Base-by-base conservation (phyloP, 352 stramenopile genomes). In the Phytophthora agathidicida region DNA sequence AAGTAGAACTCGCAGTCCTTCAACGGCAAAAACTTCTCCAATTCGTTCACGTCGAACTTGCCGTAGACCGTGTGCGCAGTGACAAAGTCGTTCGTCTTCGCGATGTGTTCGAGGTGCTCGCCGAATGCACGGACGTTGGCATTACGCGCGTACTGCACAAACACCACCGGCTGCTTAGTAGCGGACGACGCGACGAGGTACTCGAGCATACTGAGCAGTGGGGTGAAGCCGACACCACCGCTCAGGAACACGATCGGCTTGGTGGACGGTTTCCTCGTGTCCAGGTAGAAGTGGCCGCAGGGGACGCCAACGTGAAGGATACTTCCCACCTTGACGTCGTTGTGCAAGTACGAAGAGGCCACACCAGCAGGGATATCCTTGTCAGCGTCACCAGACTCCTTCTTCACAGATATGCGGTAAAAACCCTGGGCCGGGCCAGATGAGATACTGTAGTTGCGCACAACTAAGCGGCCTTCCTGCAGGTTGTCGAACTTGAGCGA, bases 371-470 rank as follows among this genome's bases (percentile, higher is more conserved):
- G 65, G 10, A 63, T 47, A 35, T 62, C 57, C 0, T 59, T 63
- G n/a, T 33, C 56, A 14, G 47, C 46, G 17, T 71, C 58, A 3
- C 70, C 73, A 14, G 63, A 54, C 55, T 85, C 72, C 46, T 77
- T 75, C 60, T 83, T 86, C n/a, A 86, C 75, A 14, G 75, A 80
- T 54, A 83, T 85, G 42, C 75, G 75, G 64, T 85, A 85, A 42
- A 80, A 68, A 3, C 66, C 60, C 17, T 62, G 55, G 13, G 59
- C 60, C 0, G 71, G 75, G 20, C 70, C 71, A 14, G 51, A 75
- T 14, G 71, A 84, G 11, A 87, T 37, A 24, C 64, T 82, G 70
- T 87, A 89, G 63, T 88, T 85, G 62, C 72, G 80, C 37, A 75
- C 74, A 36, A 77, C 64, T 5, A 68, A 77, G 31, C 71, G 77